Percentiles rank a stretch among this genome's conserved stretches.
Evolutionary conservation across 2,329 filamentous ascomycete species (phyloP).

Genomic region (Aspergillus quadricinctus): DNA sequence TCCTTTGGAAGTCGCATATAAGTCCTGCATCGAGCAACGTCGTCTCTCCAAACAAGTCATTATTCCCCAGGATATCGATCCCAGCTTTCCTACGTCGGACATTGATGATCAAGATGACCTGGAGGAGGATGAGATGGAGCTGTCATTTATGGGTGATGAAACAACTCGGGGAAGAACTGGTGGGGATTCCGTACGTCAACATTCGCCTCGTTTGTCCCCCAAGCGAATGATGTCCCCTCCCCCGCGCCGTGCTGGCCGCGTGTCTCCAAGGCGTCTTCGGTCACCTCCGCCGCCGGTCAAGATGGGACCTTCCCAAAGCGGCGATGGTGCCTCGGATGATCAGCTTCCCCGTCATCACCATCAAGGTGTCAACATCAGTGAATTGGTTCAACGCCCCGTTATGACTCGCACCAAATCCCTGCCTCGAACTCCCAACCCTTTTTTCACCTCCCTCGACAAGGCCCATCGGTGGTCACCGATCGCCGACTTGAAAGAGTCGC

Average conservation of each 20-base stretch:
- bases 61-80: constrained; percentile 95
- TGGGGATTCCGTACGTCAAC: constrained; percentile 46
- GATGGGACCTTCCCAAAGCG: constrained; percentile 44
- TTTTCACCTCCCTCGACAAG: constrained; percentile 44
- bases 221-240: constrained; percentile 56
- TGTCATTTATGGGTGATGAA: constrained; percentile 45
- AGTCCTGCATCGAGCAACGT: constrained; percentile 75
- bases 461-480: constrained; percentile 29
- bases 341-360: constrained; percentile 42
- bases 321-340: constrained; percentile 37
- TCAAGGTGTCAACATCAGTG: constrained; percentile 49
- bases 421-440: constrained; percentile 71
- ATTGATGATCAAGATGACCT: constrained; percentile 80
- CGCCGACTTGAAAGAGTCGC: constrained; percentile 32
- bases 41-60: constrained; percentile 74
- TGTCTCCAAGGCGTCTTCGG: constrained; percentile 63
- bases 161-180: constrained; percentile 41
- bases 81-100: constrained; percentile 93
- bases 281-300: constrained; percentile 65
- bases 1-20: constrained; percentile 88
- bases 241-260: constrained; percentile 46
- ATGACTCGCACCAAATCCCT: constrained; percentile 79
- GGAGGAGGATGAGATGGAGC: constrained; percentile 56
- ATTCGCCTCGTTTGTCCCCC: constrained; percentile 56
- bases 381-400: constrained; percentile 59